These are phyloP conservation scores for Scheffersomyces stipitis DNA, from an alignment of 805 yeast genomes.

Conservation along the genomic window DNA sequence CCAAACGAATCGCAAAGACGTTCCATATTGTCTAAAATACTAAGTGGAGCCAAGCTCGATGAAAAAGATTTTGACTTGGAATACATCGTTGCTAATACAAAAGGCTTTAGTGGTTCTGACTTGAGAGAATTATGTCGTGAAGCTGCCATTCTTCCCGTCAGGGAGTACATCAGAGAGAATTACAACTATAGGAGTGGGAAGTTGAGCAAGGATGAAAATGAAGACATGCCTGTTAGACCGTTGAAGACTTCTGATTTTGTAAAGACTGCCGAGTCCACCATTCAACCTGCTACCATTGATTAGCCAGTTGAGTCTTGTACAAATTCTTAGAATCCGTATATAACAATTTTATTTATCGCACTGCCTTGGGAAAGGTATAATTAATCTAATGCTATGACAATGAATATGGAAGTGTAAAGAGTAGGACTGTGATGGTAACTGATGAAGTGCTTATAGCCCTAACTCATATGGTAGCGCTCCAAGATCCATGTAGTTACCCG, in stretches of 20 bases:
- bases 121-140: slow-evolving; percentile 88
- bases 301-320: too few relatives aligned
- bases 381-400: too few relatives aligned
- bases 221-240: slow-evolving; percentile 55
- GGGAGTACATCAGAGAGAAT: slow-evolving; percentile 75
- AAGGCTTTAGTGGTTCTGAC: slow-evolving; percentile 84
- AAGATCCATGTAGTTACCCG: too few relatives aligned
- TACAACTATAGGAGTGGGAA: slow-evolving; percentile 44
- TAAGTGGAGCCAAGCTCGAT: slow-evolving; percentile 65
- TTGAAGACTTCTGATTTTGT: slow-evolving; percentile 64
- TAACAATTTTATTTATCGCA: too few relatives aligned
- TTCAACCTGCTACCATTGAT: background rate
- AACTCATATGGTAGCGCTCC: too few relatives aligned
- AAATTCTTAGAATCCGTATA: too few relatives aligned
- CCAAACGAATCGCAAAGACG: slow-evolving; percentile 70
- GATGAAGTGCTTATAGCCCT: too few relatives aligned
- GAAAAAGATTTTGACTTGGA: slow-evolving; percentile 55
- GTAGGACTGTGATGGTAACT: too few relatives aligned
- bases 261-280: slow-evolving; percentile 19
- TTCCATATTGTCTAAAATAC: slow-evolving; percentile 66
- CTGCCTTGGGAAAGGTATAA: too few relatives aligned
- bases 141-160: slow-evolving; percentile 86
- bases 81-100: slow-evolving; percentile 59
- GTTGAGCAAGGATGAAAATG: slow-evolving; percentile 20
- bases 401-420: too few relatives aligned